These are phyloP conservation scores for Diversispora eburnea DNA, from an alignment of 192 early-diverging fungal species.

Conservation along the genomic window DNA sequence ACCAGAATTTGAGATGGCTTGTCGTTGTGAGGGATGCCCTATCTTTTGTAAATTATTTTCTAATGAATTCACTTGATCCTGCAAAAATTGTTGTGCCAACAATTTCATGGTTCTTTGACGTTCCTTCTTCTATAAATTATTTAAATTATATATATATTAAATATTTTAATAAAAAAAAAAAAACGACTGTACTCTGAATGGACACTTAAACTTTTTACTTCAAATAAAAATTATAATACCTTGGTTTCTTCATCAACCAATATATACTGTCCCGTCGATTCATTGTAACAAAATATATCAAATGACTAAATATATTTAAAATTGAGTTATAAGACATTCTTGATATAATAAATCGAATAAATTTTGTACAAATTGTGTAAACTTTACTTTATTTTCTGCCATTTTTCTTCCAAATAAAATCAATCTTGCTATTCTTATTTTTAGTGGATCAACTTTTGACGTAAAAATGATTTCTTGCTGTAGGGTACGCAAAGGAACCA, in stretches of 20 bases:
- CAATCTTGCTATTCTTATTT: conserved; percentile 29
- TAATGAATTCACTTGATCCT: conserved; percentile 41
- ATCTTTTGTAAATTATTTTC: conserved; percentile 40
- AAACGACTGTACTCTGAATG: neutral
- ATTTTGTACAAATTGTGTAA: neutral
- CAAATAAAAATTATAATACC: conserved; percentile 23
- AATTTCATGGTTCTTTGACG: conserved; percentile 41
- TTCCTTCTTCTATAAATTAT: conserved; percentile 35
- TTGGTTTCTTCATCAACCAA: conserved; percentile 42
- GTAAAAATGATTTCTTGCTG: conserved; percentile 35
- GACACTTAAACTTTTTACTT: neutral
- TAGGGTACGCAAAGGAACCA: conserved; percentile 33
- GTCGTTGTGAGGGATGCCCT: conserved; percentile 4
- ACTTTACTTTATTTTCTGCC: conserved; percentile 33
- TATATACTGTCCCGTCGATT: conserved; percentile 33
- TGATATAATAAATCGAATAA: too few species aligned
- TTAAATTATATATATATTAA: neutral
- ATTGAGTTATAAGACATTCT: neutral
- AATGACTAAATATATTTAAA: conserved; percentile 33
- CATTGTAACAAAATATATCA: conserved; percentile 39
- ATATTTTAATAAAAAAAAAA: neutral
- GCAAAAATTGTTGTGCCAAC: conserved; percentile 38
- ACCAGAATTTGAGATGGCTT: neutral
- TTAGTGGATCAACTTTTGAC: neutral
- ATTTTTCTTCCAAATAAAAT: conserved; percentile 32